phyloP scores from a whole-genome alignment of 495 filamentous ascomycete genomes.

The Geoglossum glabrum region DNA sequence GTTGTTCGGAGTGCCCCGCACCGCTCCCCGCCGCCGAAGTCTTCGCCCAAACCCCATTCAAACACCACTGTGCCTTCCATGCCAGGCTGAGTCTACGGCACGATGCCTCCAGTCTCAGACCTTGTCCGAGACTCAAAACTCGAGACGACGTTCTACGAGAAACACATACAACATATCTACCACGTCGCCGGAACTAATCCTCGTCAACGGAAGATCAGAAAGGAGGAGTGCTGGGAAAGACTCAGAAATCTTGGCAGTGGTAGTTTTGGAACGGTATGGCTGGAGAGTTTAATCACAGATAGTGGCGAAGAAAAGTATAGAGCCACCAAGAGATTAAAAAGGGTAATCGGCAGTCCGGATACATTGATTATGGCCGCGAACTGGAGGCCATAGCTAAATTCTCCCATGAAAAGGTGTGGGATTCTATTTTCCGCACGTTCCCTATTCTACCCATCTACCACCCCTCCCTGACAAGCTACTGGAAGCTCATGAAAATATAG shows the following conservation, averaged over 20 bases:
- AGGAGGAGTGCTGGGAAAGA: conserved; percentile 15
- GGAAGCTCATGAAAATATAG: not conserved
- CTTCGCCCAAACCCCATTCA: too few relatives aligned
- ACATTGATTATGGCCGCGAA: conserved; percentile 17
- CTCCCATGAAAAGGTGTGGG: conserved; percentile 15
- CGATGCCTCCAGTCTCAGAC: conserved; percentile 10
- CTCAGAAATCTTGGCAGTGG: conserved; percentile 14
- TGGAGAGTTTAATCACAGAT: conserved; percentile 15
- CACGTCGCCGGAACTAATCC: conserved; percentile 4
- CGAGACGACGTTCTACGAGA: not conserved
- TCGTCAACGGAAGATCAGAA: conserved; percentile 6
- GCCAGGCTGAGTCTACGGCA: too few relatives aligned
- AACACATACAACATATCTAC: not conserved
- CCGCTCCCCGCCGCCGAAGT: too few relatives aligned
- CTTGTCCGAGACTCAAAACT: conserved; percentile 14
- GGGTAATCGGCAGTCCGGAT: not conserved
- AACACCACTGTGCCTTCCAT: too few relatives aligned
- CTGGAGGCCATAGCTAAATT: conserved; percentile 25
- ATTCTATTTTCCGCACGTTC: not conserved
- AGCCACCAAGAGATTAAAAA: conserved; percentile 17
- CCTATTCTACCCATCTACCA: not conserved
- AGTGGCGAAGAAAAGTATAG: conserved; percentile 8
- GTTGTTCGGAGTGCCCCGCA: too few relatives aligned
- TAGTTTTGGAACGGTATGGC: conserved; percentile 18
- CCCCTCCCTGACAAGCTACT: not conserved